Conservation (phyloP, 805 yeast species). For the Saccharomycopsis amapae region DNA sequence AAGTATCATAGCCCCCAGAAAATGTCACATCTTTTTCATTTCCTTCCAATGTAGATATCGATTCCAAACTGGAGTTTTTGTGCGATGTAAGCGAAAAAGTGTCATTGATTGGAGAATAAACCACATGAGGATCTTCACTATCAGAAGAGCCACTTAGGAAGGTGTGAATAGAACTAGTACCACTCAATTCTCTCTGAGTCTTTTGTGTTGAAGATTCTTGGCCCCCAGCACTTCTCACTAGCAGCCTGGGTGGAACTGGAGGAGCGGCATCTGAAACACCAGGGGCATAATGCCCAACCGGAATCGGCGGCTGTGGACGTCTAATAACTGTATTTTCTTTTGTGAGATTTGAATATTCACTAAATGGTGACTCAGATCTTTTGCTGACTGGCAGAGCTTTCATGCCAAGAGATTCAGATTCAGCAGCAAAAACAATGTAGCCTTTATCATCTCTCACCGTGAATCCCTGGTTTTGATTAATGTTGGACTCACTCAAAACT, state of each 20-base stretch:
- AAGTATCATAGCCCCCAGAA: background rate
- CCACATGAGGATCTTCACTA: constrained; percentile 3
- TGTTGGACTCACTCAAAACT: background rate
- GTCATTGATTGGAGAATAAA: constrained; percentile 17
- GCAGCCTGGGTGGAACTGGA: no score
- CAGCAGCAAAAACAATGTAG: constrained; percentile 12
- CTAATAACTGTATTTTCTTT: constrained; percentile 2
- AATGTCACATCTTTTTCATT: constrained; percentile 5
- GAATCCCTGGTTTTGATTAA: background rate
- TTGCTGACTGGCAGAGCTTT: constrained; percentile 7
- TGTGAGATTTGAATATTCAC: background rate
- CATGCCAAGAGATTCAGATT: constrained; percentile 12
- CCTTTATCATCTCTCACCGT: constrained; percentile 6
- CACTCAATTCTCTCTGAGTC: no score
- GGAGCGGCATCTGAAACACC: no score
- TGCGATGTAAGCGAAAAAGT: constrained; percentile 13
- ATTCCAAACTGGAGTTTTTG: constrained; percentile 13
- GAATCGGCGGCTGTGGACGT: background rate
- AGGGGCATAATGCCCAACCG: background rate
- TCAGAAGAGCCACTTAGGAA: no score
- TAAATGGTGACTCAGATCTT: background rate
- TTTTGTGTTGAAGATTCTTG: no score
- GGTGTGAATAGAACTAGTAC: no score
- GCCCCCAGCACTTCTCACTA: no score
- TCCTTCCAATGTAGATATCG: constrained; percentile 16